These are phyloP conservation scores for Uronychia binucleata DNA, from an alignment of 73 alveolate species.

Conservation along the genomic window DNA sequence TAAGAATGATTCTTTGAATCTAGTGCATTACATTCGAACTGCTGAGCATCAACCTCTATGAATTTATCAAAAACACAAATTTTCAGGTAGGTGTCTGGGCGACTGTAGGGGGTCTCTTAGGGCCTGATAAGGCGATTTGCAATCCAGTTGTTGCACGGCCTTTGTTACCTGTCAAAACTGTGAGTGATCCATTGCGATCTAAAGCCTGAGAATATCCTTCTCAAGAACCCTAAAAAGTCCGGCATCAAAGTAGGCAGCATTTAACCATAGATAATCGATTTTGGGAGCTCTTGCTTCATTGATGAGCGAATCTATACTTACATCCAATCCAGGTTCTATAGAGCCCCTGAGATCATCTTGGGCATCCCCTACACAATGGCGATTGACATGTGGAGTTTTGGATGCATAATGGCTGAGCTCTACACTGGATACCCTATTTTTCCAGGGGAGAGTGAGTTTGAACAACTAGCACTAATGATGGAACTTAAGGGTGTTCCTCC, in stretches of 20 bases:
- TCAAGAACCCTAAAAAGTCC: slow-evolving; percentile 65
- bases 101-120: slow-evolving; percentile 64
- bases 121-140: slow-evolving; percentile 86
- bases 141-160: slow-evolving; percentile 76
- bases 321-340: slow-evolving; percentile 58
- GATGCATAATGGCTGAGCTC: slow-evolving; percentile 65
- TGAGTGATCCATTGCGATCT: slow-evolving; percentile 82
- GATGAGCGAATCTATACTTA: slow-evolving; percentile 68
- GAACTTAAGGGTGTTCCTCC: slow-evolving; percentile 59
- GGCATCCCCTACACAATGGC: slow-evolving; percentile 70
- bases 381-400: slow-evolving; percentile 77
- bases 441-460: slow-evolving; percentile 67
- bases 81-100: slow-evolving; percentile 24
- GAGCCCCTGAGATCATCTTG: slow-evolving; percentile 71
- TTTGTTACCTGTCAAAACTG: slow-evolving; percentile 69
- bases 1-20: neutral
- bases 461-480: slow-evolving; percentile 52
- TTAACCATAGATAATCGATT: slow-evolving; percentile 69
- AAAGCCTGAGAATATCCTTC: slow-evolving; percentile 82
- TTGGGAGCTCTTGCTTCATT: slow-evolving; percentile 79
- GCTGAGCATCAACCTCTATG: slow-evolving; percentile 66
- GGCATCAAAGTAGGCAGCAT: slow-evolving; percentile 12
- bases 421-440: slow-evolving; percentile 68
- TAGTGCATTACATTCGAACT: slow-evolving; percentile 74
- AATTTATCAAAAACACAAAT: slow-evolving; percentile 25